Conservation (phyloP, 1,139 yeast genomes). For the Yamadazyma diospyri region DNA sequence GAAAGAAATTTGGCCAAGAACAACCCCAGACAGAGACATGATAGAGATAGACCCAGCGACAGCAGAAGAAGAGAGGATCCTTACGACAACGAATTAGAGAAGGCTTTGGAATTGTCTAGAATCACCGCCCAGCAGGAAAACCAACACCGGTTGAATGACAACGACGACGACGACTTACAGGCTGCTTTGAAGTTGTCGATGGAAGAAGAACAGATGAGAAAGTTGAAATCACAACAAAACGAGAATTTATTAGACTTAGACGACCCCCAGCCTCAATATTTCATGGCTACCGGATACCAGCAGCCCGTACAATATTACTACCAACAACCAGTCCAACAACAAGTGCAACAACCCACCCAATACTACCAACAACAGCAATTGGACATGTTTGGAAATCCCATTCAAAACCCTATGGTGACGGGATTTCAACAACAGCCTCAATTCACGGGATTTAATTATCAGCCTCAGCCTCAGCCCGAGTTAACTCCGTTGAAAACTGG, state of each 20-base stretch:
- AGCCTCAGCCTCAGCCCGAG: slow-evolving; percentile 37
- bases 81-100: slow-evolving; percentile 77
- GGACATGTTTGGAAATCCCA: slow-evolving; percentile 81
- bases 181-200: slow-evolving; percentile 79
- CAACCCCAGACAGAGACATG: neutral
- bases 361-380: too few species aligned
- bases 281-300: slow-evolving; percentile 17
- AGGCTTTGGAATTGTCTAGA: slow-evolving; percentile 79
- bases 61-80: slow-evolving; percentile 37
- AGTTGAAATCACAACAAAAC: slow-evolving; percentile 44
- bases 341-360: too few species aligned
- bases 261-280: slow-evolving; percentile 40
- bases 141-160: slow-evolving; percentile 14
- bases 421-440: slow-evolving; percentile 31
- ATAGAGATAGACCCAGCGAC: slow-evolving; percentile 11
- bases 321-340: slow-evolving; percentile 13
- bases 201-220: slow-evolving; percentile 84
- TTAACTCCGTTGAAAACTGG: slow-evolving; percentile 71
- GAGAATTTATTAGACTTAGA: slow-evolving; percentile 54
- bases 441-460: slow-evolving; percentile 15
- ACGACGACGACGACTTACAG: slow-evolving; percentile 70
- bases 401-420: slow-evolving; percentile 53
- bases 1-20: slow-evolving; percentile 57
- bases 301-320: slow-evolving; percentile 20
- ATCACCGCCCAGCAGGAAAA: slow-evolving; percentile 82